Conservation (phyloP, 805 yeast genomes). For the Candida montana region DNA sequence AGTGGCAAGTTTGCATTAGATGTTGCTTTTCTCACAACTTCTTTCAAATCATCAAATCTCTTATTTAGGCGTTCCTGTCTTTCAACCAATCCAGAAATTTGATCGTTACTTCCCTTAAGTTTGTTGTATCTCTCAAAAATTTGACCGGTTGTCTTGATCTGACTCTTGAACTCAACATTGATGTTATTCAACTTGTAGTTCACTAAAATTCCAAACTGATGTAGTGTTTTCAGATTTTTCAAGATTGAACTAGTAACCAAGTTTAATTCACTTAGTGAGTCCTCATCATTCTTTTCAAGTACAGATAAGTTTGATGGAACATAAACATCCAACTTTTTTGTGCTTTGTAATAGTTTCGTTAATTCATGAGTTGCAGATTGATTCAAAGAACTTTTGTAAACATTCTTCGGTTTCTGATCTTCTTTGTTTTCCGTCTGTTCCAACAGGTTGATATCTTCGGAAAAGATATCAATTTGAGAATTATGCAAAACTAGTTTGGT, state of each 20-base stretch:
- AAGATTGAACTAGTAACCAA: conserved; percentile 21
- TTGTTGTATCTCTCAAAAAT: conserved; percentile 16
- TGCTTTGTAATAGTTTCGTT: background rate
- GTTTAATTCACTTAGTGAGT: conserved; percentile 12
- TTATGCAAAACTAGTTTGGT: background rate
- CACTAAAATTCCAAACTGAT: conserved; percentile 31
- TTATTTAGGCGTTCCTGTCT: conserved; percentile 31
- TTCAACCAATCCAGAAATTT: conserved; percentile 16
- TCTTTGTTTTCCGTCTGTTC: too few species aligned
- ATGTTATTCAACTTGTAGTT: conserved; percentile 35
- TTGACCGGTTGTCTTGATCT: conserved; percentile 28
- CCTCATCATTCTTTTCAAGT: conserved; percentile 11
- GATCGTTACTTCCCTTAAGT: conserved; percentile 12
- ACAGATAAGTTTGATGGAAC: conserved; percentile 4
- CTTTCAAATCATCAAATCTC: conserved; percentile 28
- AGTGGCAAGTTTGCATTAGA: conserved; percentile 25
- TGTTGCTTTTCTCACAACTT: conserved; percentile 20
- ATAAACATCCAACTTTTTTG: conserved; percentile 2
- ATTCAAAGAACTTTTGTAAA: background rate
- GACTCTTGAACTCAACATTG: conserved; percentile 37
- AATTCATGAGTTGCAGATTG: background rate
- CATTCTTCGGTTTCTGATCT: background rate
- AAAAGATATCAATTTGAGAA: background rate
- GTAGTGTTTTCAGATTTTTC: conserved; percentile 15
- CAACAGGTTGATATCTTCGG: background rate